Conservation (phyloP, 169 alveolate species). For the Babesia bovis region DNA sequence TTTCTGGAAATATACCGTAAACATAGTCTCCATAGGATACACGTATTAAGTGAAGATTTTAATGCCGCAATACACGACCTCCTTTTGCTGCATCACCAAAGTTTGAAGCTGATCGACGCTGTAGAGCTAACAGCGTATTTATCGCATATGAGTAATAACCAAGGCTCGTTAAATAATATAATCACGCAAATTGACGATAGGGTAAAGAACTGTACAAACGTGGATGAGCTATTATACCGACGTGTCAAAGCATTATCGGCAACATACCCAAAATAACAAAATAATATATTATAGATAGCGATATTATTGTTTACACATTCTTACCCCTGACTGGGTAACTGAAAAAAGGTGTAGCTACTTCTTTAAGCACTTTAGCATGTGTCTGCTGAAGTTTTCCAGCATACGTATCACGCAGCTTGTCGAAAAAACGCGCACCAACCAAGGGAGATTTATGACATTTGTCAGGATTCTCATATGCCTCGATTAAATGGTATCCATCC, state of each 20-base stretch:
- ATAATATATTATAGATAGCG: background rate
- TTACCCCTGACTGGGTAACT: slow-evolving; percentile 59
- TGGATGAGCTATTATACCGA: slow-evolving; percentile 1
- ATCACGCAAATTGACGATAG: background rate
- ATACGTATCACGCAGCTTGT: slow-evolving; percentile 55
- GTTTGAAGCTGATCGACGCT: slow-evolving; percentile 6
- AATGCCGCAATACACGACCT: background rate
- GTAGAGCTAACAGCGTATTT: slow-evolving; percentile 6
- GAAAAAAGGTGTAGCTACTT: slow-evolving; percentile 19
- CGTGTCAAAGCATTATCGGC: slow-evolving; percentile 5
- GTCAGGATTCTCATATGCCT: slow-evolving; percentile 68
- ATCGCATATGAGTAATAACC: background rate
- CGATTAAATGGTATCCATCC: slow-evolving; percentile 59
- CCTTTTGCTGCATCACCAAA: background rate
- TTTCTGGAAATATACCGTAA: slow-evolving; percentile 12
- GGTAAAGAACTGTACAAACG: background rate
- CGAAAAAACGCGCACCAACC: slow-evolving; percentile 46
- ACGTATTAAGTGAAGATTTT: background rate
- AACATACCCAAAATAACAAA: background rate
- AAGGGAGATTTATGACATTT: slow-evolving; percentile 56
- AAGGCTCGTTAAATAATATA: background rate
- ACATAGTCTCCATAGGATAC: background rate
- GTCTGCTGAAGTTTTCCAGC: slow-evolving; percentile 37
- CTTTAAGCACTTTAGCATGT: slow-evolving; percentile 34
- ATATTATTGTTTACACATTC: slow-evolving; percentile 4